These are phyloP conservation scores for Lichtheimia ramosa DNA, from an alignment of 371 early-diverging fungal species.

Conservation along the genomic window DNA sequence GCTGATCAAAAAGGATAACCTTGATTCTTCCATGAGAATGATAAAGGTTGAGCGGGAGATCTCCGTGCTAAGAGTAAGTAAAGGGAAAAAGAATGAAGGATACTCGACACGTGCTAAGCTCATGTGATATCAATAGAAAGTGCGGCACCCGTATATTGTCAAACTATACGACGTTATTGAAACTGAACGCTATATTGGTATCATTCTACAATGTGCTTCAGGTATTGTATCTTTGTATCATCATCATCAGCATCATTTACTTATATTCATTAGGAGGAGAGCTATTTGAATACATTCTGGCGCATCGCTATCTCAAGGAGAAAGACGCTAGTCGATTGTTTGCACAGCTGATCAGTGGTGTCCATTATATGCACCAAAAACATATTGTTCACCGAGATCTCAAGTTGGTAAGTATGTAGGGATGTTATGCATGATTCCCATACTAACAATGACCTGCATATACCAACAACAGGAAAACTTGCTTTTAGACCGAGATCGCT, in stretches of 20 bases:
- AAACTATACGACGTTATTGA: slow-evolving; percentile 94
- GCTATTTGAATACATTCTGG: slow-evolving; percentile 72
- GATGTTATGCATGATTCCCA: not conserved
- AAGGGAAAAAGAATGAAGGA: not conserved
- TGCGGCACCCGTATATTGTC: slow-evolving; percentile 91
- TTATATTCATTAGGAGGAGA: slow-evolving; percentile 45
- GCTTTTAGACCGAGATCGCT: slow-evolving; percentile 81
- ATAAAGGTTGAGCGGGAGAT: slow-evolving; percentile 84
- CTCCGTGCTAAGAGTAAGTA: slow-evolving; percentile 73
- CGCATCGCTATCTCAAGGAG: slow-evolving; percentile 59
- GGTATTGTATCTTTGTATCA: slow-evolving; percentile 38
- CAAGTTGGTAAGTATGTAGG: slow-evolving; percentile 77
- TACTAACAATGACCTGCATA: too few species aligned
- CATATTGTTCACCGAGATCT: slow-evolving; percentile 92
- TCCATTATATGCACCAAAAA: slow-evolving; percentile 79
- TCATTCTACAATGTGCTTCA: slow-evolving; percentile 93
- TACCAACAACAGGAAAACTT: slow-evolving; percentile 79
- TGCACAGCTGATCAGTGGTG: slow-evolving; percentile 74
- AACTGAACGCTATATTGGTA: slow-evolving; percentile 92
- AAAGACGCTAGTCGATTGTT: slow-evolving; percentile 63
- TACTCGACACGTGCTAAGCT: not conserved
- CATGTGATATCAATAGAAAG: slow-evolving; percentile 51
- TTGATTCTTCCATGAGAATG: slow-evolving; percentile 74
- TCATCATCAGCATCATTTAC: not conserved
- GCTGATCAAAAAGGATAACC: slow-evolving; percentile 77